Evolutionary conservation across 495 filamentous ascomycete species (phyloP).

Genomic region (Letharia lupina): DNA sequence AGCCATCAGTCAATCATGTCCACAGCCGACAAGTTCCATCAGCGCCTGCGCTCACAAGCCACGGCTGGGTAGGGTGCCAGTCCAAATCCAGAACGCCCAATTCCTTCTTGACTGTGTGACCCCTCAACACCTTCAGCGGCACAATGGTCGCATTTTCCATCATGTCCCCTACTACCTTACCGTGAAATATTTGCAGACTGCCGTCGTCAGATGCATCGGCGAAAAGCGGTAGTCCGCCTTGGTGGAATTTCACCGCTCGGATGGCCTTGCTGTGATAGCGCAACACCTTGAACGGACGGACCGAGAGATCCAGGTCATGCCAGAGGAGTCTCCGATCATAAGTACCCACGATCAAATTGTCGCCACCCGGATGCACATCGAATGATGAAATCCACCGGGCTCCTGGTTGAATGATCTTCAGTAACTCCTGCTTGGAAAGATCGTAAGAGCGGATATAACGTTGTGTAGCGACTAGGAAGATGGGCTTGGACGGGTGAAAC

Average conservation of each 20-base stretch:
- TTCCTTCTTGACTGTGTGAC: slow-evolving; percentile 66
- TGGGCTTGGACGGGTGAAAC: slow-evolving; percentile 87
- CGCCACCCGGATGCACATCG: slow-evolving; percentile 84
- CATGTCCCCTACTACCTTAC: slow-evolving; percentile 84
- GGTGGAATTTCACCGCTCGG: slow-evolving; percentile 76
- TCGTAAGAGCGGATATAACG: slow-evolving; percentile 88
- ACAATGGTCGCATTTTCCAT: slow-evolving; percentile 95
- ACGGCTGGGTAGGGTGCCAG: slow-evolving; percentile 88
- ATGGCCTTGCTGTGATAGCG: slow-evolving; percentile 90
- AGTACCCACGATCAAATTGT: slow-evolving; percentile 86
- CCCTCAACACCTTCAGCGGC: slow-evolving; percentile 85
- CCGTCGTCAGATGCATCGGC: slow-evolving; percentile 92
- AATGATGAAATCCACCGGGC: slow-evolving; percentile 92
- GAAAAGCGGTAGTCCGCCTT: slow-evolving; percentile 76
- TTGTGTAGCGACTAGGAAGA: slow-evolving; percentile 94
- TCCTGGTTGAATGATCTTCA: slow-evolving; percentile 87
- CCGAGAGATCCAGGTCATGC: slow-evolving; percentile 92
- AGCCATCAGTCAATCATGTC: slow-evolving; percentile 34
- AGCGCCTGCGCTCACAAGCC: slow-evolving; percentile 88
- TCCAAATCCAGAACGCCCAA: slow-evolving; percentile 89
- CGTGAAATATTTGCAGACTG: slow-evolving; percentile 90
- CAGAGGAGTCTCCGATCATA: slow-evolving; percentile 92
- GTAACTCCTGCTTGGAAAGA: slow-evolving; percentile 73
- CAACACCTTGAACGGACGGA: slow-evolving; percentile 87
- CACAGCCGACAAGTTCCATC: slow-evolving; percentile 84